phyloP scores from a whole-genome alignment of 2,329 filamentous ascomycete species.

The Talaromyces amestolkiae region DNA sequence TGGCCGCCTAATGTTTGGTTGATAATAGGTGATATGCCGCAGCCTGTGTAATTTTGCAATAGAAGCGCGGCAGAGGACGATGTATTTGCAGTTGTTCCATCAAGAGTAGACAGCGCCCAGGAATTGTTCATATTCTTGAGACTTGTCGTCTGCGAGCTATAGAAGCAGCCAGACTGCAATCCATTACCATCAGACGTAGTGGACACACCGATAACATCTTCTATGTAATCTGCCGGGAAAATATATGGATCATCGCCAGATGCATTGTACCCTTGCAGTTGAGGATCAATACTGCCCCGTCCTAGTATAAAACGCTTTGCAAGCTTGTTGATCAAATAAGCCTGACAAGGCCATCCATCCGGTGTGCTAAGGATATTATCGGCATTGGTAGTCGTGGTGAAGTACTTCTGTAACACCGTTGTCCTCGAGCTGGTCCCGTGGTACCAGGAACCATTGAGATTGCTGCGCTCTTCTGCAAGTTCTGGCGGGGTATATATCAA shows the following conservation, averaged over 20 bases:
- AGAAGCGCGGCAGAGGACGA: constrained; percentile 33
- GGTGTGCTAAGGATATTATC: constrained; percentile 47
- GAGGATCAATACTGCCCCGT: constrained; percentile 57
- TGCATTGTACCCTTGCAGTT: constrained; percentile 58
- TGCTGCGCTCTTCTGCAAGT: constrained; percentile 51
- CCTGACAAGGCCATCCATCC: constrained; percentile 64
- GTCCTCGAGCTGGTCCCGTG: constrained; percentile 38
- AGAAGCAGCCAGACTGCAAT: constrained; percentile 55
- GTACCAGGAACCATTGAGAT: constrained; percentile 62
- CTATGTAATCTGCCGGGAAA: constrained; percentile 51
- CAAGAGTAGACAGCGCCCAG: constrained; percentile 45
- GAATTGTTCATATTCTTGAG: constrained; percentile 52
- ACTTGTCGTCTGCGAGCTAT: constrained; percentile 40
- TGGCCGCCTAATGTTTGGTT: constrained; percentile 54
- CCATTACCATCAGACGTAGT: constrained; percentile 38
- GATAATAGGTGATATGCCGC: constrained; percentile 60
- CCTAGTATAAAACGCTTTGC: constrained; percentile 55
- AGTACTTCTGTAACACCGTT: constrained; percentile 54
- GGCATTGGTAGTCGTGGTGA: constrained; percentile 40
- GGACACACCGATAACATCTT: constrained; percentile 35
- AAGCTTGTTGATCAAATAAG: constrained; percentile 55
- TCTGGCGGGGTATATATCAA: constrained; percentile 56
- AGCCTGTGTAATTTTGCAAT: constrained; percentile 47
- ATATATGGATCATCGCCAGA: constrained; percentile 50
- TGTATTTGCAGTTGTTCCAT: constrained; percentile 29